Base-by-base conservation (phyloP, 352 stramenopile species). In the Pythium biforme region DNA sequence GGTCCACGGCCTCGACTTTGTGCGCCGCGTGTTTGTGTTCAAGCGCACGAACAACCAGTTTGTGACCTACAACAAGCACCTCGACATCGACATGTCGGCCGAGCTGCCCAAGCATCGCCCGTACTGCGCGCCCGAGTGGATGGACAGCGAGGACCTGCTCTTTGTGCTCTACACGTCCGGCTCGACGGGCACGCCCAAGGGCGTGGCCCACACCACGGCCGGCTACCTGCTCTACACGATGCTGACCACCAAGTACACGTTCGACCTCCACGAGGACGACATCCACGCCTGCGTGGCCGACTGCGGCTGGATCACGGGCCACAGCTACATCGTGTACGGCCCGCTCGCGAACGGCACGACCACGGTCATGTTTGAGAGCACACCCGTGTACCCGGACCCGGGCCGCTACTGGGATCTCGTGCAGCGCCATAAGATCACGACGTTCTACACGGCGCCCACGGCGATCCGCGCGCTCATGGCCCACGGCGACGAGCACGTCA, bases 91-190 rank as follows among this genome's bases (percentile, higher is more conserved):
- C 51, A 98, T 99, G 91, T 84, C 91, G 55, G 79, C 89, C 34
- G 80, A 98, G 64, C 70, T 99, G 20, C 69, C 73, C 47, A 87
- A 86, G 50, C 81, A 92, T 73, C 86, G 95, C 20, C 94, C 96
- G 12, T 99, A 98, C 72, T 99, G 96, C 75, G 76, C 96, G 6
- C 89, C 92, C 9, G 96, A 98, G 73, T 86, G 77, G 66, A 98
- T 99, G 93, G 96, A 99, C 75, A 87, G 91, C 7, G 96, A 99
- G 71, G 97, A 99, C 69, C 72, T 96, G 33, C 83, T 99, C 53
- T 99, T 98, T 72, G 97, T 99, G 65, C 75, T 99, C 45, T 99
- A 99, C 77, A 99, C 97, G 27, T 98, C 88, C 8, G 97, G 97
- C 29, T 98, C 92, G 8, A 99, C 97, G 1, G 97, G 97, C 37